Base-by-base conservation (phyloP, 78 protist species). In the Polysphondylium violaceum region DNA sequence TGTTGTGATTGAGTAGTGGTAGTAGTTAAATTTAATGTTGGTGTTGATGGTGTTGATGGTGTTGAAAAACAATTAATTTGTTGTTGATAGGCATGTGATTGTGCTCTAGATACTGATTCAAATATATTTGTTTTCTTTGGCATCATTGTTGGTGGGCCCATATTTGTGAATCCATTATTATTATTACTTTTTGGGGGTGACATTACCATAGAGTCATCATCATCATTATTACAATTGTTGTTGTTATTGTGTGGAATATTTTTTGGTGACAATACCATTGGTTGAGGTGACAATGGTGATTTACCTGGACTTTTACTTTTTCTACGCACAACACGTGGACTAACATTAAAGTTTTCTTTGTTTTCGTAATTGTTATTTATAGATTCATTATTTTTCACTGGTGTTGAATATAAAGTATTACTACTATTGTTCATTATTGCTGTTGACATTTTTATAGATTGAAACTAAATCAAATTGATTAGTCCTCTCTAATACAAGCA, bases 191-290 rank as follows among this genome's bases (percentile, higher is more conserved):
- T 56, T 19, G 61, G 61, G 21, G 61, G 61, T 12, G 40, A 27
- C 36, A 27, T 3, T 3, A 60, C 16, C 27, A 27, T 60, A 29
- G 27, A n/a, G 23, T 36, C 16, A 68, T 41, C n/a, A n/a, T n/a
- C n/a, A n/a, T 23, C 12, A 12, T 21, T 6, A 3, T 65, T 21
- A 1, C 41, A 19, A 41, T 68, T 68, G 25, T 27, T 50, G 77
- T 31, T 4, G 68, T 60, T 3, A 29, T 29, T 60, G 3, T 60
- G 27, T 7, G 53, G 53, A 47, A 14, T 14, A 47, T 47, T 7
- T 47, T 47, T 47, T 47, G 72, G 72, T 36, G 72, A 64, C 38
- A 64, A 64, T 33, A 64, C 47, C 47, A 35, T 61, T 68, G 53
- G 31, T 68, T 38, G 53, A 11, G 76, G 76, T 44, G 74, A 65